Percentiles rank a stretch among this genome's conserved stretches.
Evolutionary conservation across 75 land plant species (phyloP).

Genomic region (Selaginella tamariscina): DNA sequence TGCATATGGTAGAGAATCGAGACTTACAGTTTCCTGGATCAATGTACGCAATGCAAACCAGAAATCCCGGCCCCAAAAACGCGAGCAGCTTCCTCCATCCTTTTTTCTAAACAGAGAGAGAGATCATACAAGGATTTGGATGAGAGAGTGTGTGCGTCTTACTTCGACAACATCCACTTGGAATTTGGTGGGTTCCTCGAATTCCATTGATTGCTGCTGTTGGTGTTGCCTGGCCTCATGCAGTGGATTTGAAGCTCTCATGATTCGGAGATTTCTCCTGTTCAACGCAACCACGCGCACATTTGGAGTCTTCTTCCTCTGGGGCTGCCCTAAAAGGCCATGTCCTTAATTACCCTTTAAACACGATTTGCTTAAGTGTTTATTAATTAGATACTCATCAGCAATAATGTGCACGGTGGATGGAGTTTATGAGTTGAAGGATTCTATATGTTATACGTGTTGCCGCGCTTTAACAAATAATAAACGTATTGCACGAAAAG

Average conservation of each 20-base stretch:
- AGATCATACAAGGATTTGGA: background rate
- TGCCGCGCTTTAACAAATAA: no score
- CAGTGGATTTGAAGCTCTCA: background rate
- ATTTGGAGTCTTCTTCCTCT: no score
- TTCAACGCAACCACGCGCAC: no score
- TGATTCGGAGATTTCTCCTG: no score
- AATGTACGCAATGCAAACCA: slow-evolving; percentile 62
- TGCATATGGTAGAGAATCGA: background rate
- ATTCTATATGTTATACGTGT: no score
- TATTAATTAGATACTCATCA: no score
- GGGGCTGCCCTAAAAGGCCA: no score
- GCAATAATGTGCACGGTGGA: no score
- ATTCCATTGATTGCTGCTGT: background rate
- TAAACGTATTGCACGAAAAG: no score
- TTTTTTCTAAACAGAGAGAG: slow-evolving; percentile 21
- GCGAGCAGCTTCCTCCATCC: slow-evolving; percentile 52
- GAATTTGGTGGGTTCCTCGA: background rate
- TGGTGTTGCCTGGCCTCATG: background rate
- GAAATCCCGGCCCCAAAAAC: slow-evolving; percentile 62
- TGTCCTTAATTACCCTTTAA: no score
- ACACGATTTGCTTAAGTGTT: no score
- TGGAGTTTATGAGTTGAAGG: no score
- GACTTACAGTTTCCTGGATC: slow-evolving; percentile 67
- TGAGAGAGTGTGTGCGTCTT: background rate
- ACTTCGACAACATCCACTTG: background rate